Evolutionary conservation across 176 grass and related monocot genomes (phyloP).

Genomic region (Lolium rigidum): DNA sequence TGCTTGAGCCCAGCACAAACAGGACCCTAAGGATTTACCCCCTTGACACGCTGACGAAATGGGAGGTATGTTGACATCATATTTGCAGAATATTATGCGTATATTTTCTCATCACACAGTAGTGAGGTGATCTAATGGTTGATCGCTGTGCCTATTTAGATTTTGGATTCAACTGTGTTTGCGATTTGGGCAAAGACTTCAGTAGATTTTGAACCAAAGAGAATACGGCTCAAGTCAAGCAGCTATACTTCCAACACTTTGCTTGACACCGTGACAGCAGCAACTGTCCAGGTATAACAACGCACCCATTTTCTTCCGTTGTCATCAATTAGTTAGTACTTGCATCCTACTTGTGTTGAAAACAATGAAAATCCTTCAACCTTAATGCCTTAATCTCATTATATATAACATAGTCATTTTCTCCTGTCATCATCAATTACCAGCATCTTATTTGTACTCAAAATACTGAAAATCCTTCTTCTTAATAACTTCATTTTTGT

Average conservation of each 20-base stretch:
- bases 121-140: conserved; percentile 28
- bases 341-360: not conserved
- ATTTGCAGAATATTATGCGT: conserved; percentile 4
- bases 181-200: conserved; percentile 94
- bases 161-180: conserved; percentile 86
- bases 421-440: not conserved
- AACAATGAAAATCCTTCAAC: not conserved
- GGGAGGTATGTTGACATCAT: conserved; percentile 63
- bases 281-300: conserved; percentile 80
- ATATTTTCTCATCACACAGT: not conserved
- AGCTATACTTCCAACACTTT: conserved; percentile 86
- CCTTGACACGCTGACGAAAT: conserved; percentile 86
- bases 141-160: conserved; percentile 48
- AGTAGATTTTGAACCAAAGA: conserved; percentile 75
- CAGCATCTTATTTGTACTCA: not conserved
- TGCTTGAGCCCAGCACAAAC: conserved; percentile 91
- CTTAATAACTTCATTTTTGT: not conserved
- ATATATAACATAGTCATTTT: conserved; percentile 24
- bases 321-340: not conserved
- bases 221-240: conserved; percentile 93
- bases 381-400: conserved; percentile 6
- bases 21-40: conserved; percentile 85
- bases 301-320: not conserved
- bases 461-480: not conserved
- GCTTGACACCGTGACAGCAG: conserved; percentile 92